Percentiles rank a stretch among this genome's conserved stretches.
These are phyloP conservation scores for Plasmopara muralis DNA, from an alignment of 352 stramenopile species.

Conservation along the genomic window DNA sequence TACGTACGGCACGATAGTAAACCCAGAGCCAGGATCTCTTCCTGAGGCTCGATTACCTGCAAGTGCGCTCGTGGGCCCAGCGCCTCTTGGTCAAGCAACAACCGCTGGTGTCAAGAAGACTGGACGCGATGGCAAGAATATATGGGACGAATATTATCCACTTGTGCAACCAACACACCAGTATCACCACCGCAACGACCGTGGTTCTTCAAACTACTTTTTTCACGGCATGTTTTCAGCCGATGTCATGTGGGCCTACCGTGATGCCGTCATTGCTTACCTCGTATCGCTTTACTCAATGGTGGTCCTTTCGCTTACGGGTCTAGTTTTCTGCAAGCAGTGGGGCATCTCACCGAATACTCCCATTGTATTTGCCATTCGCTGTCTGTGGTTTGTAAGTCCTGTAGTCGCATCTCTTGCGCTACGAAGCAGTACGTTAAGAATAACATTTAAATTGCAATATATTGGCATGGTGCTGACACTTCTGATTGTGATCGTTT, in stretches of 20 bases:
- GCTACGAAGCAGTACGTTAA: conserved; percentile 58
- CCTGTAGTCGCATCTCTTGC: conserved; percentile 62
- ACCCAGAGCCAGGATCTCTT: conserved; percentile 19
- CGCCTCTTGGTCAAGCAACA: conserved; percentile 9
- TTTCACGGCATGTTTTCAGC: conserved; percentile 86
- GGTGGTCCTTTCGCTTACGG: conserved; percentile 73
- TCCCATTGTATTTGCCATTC: conserved; percentile 47
- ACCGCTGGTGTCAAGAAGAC: conserved; percentile 12
- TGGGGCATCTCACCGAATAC: conserved; percentile 54
- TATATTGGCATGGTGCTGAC: too few species aligned
- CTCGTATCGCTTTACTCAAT: conserved; percentile 72
- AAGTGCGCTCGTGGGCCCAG: conserved; percentile 22
- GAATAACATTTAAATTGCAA: background rate
- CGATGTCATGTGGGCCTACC: conserved; percentile 79
- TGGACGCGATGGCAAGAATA: conserved; percentile 40
- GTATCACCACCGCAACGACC: conserved; percentile 71
- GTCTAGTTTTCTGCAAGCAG: conserved; percentile 79
- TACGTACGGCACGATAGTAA: conserved; percentile 37
- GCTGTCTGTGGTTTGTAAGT: conserved; percentile 67
- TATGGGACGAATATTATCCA: conserved; percentile 87
- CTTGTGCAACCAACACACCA: conserved; percentile 78
- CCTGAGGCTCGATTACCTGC: conserved; percentile 8
- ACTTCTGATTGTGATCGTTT: conserved; percentile 1
- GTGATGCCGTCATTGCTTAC: conserved; percentile 75
- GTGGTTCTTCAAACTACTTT: conserved; percentile 75